phyloP scores from a whole-genome alignment of 2,329 filamentous ascomycete genomes.

The Cercospora sojina region DNA sequence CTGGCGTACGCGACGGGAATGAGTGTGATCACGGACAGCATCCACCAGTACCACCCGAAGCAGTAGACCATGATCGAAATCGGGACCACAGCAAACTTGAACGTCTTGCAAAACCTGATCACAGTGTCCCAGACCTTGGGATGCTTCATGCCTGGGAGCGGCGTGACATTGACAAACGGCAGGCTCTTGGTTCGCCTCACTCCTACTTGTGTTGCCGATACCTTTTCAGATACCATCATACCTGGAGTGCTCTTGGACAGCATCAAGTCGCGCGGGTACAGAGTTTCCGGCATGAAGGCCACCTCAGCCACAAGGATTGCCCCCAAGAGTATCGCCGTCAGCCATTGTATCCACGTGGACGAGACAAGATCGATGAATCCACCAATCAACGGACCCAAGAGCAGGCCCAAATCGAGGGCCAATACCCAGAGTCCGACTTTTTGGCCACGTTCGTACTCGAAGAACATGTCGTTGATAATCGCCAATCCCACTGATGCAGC shows the following conservation, averaged over 20 bases:
- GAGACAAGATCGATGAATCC: slow-evolving; percentile 23
- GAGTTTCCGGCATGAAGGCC: slow-evolving; percentile 21
- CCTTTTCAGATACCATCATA: slow-evolving; percentile 11
- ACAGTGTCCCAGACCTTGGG: slow-evolving; percentile 22
- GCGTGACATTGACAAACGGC: slow-evolving; percentile 17
- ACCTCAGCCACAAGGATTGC: slow-evolving; percentile 22
- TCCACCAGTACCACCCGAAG: slow-evolving; percentile 27
- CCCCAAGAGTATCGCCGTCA: slow-evolving; percentile 21
- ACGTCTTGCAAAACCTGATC: slow-evolving; percentile 20
- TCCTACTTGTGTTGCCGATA: neutral
- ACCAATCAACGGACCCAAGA: slow-evolving; percentile 22
- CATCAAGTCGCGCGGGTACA: slow-evolving; percentile 25
- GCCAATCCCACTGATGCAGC: slow-evolving; percentile 24
- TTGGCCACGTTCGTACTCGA: slow-evolving; percentile 24
- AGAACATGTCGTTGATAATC: slow-evolving; percentile 26
- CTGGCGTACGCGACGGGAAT: slow-evolving; percentile 23
- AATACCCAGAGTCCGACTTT: slow-evolving; percentile 24
- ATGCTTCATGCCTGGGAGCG: slow-evolving; percentile 24
- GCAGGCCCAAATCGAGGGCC: slow-evolving; percentile 23
- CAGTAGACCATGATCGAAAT: slow-evolving; percentile 19
- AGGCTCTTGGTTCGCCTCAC: slow-evolving; percentile 19
- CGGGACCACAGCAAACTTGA: slow-evolving; percentile 22
- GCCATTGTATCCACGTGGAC: slow-evolving; percentile 23
- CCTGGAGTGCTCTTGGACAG: slow-evolving; percentile 2
- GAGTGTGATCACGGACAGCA: slow-evolving; percentile 21